Percentiles rank a stretch among this genome's conserved stretches.
phyloP scores from a whole-genome alignment of 371 early-diverging fungal genomes.

The Zancudomyces culisetae region DNA sequence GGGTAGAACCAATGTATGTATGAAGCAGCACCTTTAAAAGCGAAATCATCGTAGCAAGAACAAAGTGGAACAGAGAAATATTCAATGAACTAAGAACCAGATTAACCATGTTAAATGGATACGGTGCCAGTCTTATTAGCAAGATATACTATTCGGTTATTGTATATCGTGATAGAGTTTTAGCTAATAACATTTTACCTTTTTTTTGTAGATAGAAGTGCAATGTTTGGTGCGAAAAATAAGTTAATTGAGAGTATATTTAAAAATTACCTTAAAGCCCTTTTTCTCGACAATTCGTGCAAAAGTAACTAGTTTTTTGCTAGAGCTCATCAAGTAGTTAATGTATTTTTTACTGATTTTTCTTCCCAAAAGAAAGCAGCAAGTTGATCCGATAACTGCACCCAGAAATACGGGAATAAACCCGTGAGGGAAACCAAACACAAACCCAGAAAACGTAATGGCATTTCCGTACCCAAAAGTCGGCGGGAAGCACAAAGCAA shows the following conservation, averaged over 20 bases:
- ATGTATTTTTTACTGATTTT: conserved; percentile 30
- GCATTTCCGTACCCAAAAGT: conserved; percentile 4
- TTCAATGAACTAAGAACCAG: conserved; percentile 41
- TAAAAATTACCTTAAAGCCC: conserved; percentile 45
- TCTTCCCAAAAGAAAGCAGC: conserved; percentile 37
- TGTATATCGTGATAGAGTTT: too few species aligned
- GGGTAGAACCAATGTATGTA: conserved; percentile 53
- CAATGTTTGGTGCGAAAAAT: neutral
- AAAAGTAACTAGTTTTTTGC: conserved; percentile 33
- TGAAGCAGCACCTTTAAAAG: conserved; percentile 41
- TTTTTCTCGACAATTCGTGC: conserved; percentile 43
- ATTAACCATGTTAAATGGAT: conserved; percentile 54
- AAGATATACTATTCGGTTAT: conserved; percentile 36
- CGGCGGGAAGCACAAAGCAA: conserved; percentile 6
- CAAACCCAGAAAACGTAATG: conserved; percentile 12
- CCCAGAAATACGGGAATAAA: conserved; percentile 18
- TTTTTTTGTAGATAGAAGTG: too few species aligned
- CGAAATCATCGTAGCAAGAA: conserved; percentile 39
- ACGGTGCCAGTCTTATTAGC: conserved; percentile 52
- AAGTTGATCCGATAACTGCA: conserved; percentile 29
- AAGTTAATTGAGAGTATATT: too few species aligned
- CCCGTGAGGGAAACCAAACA: conserved; percentile 20
- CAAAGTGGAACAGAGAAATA: conserved; percentile 31
- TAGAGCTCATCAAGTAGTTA: conserved; percentile 25
- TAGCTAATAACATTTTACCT: too few species aligned